A percentile compares a stretch with the other conserved stretches of the same genome.
These are phyloP conservation scores for Fraxinus greggii DNA, from an alignment of 305 asterid species.

Conservation along the genomic window DNA sequence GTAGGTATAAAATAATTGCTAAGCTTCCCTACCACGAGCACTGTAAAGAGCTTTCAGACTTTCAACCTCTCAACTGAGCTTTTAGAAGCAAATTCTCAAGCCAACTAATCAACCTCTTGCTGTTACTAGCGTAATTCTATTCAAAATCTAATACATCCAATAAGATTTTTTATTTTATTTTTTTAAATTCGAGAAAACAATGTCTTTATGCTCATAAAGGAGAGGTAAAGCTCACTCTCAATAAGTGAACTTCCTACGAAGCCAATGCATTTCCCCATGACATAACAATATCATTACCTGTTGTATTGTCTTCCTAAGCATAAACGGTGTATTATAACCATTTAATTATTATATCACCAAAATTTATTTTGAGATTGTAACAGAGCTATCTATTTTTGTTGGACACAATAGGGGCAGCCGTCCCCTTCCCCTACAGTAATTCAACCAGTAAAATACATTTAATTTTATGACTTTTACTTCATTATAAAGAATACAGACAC, in stretches of 20 bases:
- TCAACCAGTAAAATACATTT: neutral
- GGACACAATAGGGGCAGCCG: neutral
- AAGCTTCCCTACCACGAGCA: neutral
- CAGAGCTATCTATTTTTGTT: neutral
- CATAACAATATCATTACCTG: neutral
- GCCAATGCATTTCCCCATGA: neutral
- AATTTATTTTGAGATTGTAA: neutral
- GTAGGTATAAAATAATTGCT: neutral
- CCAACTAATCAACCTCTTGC: neutral
- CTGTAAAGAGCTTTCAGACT: neutral
- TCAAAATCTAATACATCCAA: neutral
- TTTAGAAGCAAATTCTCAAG: neutral
- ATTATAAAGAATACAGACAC: neutral
- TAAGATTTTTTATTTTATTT: neutral
- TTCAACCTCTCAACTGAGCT: neutral
- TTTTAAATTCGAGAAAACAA: neutral
- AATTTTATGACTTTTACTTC: neutral
- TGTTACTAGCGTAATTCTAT: neutral
- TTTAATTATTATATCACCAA: neutral
- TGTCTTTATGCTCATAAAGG: neutral
- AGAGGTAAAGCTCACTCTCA: neutral
- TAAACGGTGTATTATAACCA: neutral
- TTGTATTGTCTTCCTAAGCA: neutral
- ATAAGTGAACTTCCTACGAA: neutral
- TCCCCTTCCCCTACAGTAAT: neutral